A percentile compares a stretch with the other conserved stretches of the same genome.
phyloP scores from a whole-genome alignment of 768 basidiomycete genomes.

The Boletus rubroflammeus region DNA sequence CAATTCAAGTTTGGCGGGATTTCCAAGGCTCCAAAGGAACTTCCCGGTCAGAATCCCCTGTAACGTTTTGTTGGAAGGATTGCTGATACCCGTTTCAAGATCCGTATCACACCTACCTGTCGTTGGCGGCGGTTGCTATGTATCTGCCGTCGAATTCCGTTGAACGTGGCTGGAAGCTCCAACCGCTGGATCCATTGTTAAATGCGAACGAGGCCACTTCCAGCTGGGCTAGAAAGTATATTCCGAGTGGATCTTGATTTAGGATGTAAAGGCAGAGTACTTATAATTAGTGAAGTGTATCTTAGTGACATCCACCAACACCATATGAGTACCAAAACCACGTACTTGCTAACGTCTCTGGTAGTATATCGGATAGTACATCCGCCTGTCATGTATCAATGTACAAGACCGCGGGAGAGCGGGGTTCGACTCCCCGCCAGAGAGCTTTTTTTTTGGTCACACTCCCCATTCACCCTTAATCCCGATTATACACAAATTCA shows the following conservation, averaged over 20 bases:
- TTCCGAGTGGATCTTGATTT: constrained; percentile 36
- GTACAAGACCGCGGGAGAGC: constrained; percentile 35
- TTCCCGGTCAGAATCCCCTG: constrained; percentile 54
- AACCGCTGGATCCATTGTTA: constrained; percentile 60
- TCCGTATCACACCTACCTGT: constrained; percentile 93
- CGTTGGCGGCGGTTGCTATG: constrained; percentile 77
- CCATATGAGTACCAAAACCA: not conserved
- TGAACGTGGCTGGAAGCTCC: constrained; percentile 52
- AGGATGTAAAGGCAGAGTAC: not conserved
- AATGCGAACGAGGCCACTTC: constrained; percentile 69
- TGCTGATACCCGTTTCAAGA: constrained; percentile 45
- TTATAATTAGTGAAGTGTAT: not conserved
- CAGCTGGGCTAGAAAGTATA: constrained; percentile 59
- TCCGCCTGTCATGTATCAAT: constrained; percentile 40
- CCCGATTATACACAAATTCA: not conserved
- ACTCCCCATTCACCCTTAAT: not conserved
- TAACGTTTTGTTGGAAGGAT: not conserved
- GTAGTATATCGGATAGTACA: constrained; percentile 53
- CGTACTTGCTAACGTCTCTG: constrained; percentile 24
- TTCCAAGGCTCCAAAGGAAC: constrained; percentile 75
- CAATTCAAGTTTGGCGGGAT: constrained; percentile 92
- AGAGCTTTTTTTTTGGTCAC: constrained; percentile 22
- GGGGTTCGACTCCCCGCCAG: constrained; percentile 48
- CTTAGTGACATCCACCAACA: not conserved
- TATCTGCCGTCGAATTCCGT: constrained; percentile 42